phyloP scores from a whole-genome alignment of 1,139 yeast species.

The Citeromyces siamensis region DNA sequence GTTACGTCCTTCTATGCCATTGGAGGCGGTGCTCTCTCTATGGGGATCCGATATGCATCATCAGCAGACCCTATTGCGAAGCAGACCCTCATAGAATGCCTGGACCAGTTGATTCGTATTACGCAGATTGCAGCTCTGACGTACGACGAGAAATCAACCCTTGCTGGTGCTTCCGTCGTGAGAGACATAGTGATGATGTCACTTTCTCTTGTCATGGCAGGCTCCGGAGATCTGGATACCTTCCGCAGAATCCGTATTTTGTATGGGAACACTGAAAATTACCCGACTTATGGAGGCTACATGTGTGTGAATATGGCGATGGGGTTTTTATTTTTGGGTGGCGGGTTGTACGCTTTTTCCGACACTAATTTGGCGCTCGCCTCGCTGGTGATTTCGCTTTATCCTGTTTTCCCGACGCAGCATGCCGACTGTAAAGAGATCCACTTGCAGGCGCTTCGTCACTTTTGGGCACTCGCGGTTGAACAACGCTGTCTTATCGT shows the following conservation, averaged over 20 bases:
- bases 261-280: constrained; percentile 42
- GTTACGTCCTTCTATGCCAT: constrained; percentile 53
- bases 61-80: constrained; percentile 44
- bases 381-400: constrained; percentile 56
- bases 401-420: constrained; percentile 54
- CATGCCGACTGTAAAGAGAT: constrained; percentile 29
- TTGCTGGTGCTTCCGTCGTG: constrained; percentile 41
- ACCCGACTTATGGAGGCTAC: constrained; percentile 52
- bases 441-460: constrained; percentile 77
- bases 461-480: constrained; percentile 83
- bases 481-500: constrained; percentile 72
- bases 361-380: constrained; percentile 59
- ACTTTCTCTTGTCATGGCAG: constrained; percentile 72
- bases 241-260: constrained; percentile 62
- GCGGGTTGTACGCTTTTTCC: constrained; percentile 77
- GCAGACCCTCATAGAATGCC: constrained; percentile 41
- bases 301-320: constrained; percentile 75
- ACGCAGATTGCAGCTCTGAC: constrained; percentile 32
- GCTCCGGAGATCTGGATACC: constrained; percentile 77
- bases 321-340: constrained; percentile 83
- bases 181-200: constrained; percentile 54
- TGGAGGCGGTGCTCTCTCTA: constrained; percentile 66
- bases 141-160: constrained; percentile 52
- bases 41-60: constrained; percentile 61
- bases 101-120: constrained; percentile 52